Evolutionary conservation across 192 early-diverging fungal genomes (phyloP).

Genomic region (Backusella liffmaniae): DNA sequence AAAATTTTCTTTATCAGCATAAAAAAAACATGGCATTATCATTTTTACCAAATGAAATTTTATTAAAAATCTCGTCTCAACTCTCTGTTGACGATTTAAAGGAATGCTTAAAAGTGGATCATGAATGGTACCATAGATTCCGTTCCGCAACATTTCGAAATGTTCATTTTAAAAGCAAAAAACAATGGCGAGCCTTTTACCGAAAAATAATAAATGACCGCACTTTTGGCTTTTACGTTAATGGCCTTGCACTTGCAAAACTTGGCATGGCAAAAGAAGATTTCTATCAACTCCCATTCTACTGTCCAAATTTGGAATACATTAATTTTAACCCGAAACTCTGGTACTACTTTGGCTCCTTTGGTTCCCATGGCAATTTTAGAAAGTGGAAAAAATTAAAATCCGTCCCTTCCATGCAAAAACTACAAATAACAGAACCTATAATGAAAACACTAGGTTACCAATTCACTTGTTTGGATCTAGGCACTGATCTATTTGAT

Average conservation of each 20-base stretch:
- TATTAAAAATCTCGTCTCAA: neutral
- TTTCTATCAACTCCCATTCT: neutral
- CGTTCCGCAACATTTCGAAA: neutral
- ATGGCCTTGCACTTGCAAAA: neutral
- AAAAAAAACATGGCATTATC: neutral
- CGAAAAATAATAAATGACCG: neutral
- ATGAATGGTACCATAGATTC: neutral
- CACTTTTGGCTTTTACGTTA: neutral
- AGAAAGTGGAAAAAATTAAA: neutral
- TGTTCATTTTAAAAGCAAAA: neutral
- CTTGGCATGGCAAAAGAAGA: constrained; percentile 5
- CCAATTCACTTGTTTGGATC: neutral
- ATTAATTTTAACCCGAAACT: neutral
- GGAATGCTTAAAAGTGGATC: neutral
- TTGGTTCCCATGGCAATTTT: neutral
- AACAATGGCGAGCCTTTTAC: neutral
- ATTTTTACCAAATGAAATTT: constrained; percentile 9
- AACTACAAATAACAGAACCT: constrained; percentile 1
- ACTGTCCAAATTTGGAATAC: constrained; percentile 7
- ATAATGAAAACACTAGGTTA: neutral
- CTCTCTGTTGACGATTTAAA: neutral
- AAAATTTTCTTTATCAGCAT: neutral
- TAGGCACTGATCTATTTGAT: neutral
- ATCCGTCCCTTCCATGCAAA: neutral
- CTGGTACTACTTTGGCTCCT: constrained; percentile 1